Percentiles rank a stretch among this genome's conserved stretches.
phyloP scores from a whole-genome alignment of 495 filamentous ascomycete species.

The Neurospora africana region DNA sequence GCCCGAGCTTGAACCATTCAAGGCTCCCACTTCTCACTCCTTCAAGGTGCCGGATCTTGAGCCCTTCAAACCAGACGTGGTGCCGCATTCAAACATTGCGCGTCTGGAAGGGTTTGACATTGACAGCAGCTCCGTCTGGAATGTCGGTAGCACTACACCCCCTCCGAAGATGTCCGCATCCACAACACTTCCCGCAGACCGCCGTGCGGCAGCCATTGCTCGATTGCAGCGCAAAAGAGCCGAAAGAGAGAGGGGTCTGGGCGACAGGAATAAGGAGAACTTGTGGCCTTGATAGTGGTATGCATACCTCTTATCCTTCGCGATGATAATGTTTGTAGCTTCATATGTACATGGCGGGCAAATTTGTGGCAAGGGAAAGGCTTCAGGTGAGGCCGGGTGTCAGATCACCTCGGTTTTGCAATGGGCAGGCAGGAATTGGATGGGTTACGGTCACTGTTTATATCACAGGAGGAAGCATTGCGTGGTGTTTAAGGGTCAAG shows the following conservation, averaged over 20 bases:
- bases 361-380: not conserved
- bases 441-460: not conserved
- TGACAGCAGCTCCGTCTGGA: constrained; percentile 19
- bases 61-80: constrained; percentile 22
- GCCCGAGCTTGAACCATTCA: constrained; percentile 21
- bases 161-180: constrained; percentile 23
- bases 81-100: constrained; percentile 30
- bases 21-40: constrained; percentile 11
- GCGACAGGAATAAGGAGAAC: constrained; percentile 36
- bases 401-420: not conserved
- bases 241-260: constrained; percentile 23
- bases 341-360: not conserved
- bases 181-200: constrained; percentile 46
- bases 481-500: not conserved
- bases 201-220: constrained; percentile 51
- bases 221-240: constrained; percentile 47
- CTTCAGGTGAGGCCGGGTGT: not conserved
- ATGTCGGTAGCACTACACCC: not conserved
- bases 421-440: not conserved
- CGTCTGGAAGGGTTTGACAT: constrained; percentile 24
- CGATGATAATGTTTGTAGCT: not conserved
- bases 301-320: not conserved
- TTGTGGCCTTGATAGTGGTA: constrained; percentile 11
- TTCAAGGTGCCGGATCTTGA: constrained; percentile 10
- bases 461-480: not conserved